Evolutionary conservation across 1,284 basidiomycete genomes (phyloP).

Genomic region (Trichosporon ovoides): DNA sequence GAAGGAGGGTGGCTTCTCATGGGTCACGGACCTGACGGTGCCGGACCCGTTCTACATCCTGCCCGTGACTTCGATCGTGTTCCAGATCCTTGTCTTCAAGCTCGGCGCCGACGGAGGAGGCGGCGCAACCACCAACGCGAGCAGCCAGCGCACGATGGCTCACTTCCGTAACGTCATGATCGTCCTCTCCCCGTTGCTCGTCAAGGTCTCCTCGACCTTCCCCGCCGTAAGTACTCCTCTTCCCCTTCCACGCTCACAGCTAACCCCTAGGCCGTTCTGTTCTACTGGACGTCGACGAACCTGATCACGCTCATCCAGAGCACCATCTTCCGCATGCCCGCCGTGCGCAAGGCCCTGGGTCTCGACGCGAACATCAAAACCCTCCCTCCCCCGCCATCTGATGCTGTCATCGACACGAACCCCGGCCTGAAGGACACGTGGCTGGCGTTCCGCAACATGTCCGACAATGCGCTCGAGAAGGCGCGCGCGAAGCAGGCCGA

Average conservation of each 20-base stretch:
- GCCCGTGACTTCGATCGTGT: constrained; percentile 60
- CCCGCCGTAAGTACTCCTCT: constrained; percentile 37
- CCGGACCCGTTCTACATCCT: constrained; percentile 74
- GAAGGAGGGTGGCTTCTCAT: constrained; percentile 67
- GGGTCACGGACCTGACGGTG: constrained; percentile 71
- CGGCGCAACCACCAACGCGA: constrained; percentile 26
- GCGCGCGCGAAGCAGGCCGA: constrained; percentile 1
- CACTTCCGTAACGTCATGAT: constrained; percentile 71
- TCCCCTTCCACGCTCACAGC: neutral
- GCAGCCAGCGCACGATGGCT: constrained; percentile 49
- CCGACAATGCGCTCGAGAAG: neutral
- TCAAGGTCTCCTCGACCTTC: constrained; percentile 61
- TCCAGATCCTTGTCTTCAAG: constrained; percentile 67
- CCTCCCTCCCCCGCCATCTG: constrained; percentile 28
- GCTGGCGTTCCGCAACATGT: neutral
- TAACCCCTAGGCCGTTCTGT: constrained; percentile 50
- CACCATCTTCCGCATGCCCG: constrained; percentile 38
- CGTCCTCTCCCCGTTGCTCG: constrained; percentile 56
- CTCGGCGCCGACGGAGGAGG: constrained; percentile 56
- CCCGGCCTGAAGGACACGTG: constrained; percentile 15
- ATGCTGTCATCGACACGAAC: constrained; percentile 16
- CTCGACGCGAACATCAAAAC: constrained; percentile 39
- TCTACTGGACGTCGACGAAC: constrained; percentile 57
- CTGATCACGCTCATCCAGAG: constrained; percentile 53
- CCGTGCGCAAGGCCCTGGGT: constrained; percentile 36